Evolutionary conservation across 169 alveolate species (phyloP).

Genomic region (Babesia bigemina): DNA sequence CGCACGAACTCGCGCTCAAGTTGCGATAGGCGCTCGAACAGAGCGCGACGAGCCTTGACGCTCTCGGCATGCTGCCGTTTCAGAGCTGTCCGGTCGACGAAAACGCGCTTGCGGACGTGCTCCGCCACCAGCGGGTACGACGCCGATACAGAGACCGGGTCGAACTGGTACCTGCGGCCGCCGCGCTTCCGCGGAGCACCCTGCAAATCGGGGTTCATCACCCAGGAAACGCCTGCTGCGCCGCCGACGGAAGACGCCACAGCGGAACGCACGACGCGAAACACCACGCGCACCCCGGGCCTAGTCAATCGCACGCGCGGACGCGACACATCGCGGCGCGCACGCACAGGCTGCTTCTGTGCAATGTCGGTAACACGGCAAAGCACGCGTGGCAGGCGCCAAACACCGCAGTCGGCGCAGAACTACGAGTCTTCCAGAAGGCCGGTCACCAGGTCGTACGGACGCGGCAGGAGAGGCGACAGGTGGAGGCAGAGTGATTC

Average conservation of each 20-base stretch:
- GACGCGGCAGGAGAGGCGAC: not conserved
- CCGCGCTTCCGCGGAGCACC: conserved; percentile 9
- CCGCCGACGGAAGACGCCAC: not conserved
- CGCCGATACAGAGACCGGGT: conserved; percentile 50
- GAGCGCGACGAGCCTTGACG: conserved; percentile 29
- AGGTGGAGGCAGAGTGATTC: too few relatives aligned
- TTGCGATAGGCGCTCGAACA: conserved; percentile 25
- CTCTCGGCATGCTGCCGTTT: not conserved
- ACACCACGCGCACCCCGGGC: not conserved
- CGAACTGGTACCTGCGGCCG: conserved; percentile 62
- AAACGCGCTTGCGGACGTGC: conserved; percentile 33
- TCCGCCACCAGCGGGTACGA: conserved; percentile 42
- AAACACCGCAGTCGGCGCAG: not conserved
- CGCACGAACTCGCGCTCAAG: conserved; percentile 21
- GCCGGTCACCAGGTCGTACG: not conserved
- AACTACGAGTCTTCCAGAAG: not conserved
- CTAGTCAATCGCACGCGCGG: not conserved
- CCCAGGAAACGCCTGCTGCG: not conserved
- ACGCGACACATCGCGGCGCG: not conserved
- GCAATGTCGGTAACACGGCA: not conserved
- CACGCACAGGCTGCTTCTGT: not conserved
- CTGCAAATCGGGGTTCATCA: not conserved
- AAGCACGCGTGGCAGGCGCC: not conserved
- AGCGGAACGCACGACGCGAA: not conserved
- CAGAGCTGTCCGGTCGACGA: conserved; percentile 3